Evolutionary conservation across 805 yeast genomes (phyloP), one percentile per base, ranked within the genome.

Genomic region (Scheffersomyces lignosus): DNA sequence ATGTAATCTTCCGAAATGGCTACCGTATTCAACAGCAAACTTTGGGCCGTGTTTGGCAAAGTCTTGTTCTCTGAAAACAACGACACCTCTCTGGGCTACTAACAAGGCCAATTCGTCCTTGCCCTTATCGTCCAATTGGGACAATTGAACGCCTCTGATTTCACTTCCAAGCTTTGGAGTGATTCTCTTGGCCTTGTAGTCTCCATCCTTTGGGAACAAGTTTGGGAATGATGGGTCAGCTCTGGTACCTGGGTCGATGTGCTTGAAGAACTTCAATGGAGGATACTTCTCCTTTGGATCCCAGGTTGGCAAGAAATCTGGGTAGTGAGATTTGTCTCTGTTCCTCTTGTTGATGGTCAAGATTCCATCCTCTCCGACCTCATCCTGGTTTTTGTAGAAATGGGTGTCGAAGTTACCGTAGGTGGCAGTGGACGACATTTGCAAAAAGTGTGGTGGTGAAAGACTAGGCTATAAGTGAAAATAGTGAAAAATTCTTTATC

Each of bases 121-220:
- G 22, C 73, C 86, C 14, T 62, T 58, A 30, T 66, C 68, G 33
- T 68, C 53, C 40, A 82, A 68, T 29, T 66, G 57, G 15, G 81
- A 73, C 31, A 82, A 62, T 52, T 80, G 86, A 32, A 83, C 52
- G 26, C 82, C 83, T 18, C 58, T 59, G 30, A 83, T 63, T 45
- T 79, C 87, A 14, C 80, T 65, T 13, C 90, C 93, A 31, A 84
- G 64, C 49, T 76, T 81, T 23, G 90, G 90, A 3, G 85, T 76
- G 24, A 83, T 54, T 34, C 49, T 56, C 39, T 71, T 72, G 30
- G 51, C 52, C 20, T 53, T 38, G 12, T 45, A 48, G 20, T 44
- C 40, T 18, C 20, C 55, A 44, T 35, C 43, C 34, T 56, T 36
- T 10, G 77, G 75, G 46, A 80, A 73, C 38, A 83, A 66, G 47